Conservation (phyloP, 176 grass and related monocot species). For the Eragrostis nindensis region DNA sequence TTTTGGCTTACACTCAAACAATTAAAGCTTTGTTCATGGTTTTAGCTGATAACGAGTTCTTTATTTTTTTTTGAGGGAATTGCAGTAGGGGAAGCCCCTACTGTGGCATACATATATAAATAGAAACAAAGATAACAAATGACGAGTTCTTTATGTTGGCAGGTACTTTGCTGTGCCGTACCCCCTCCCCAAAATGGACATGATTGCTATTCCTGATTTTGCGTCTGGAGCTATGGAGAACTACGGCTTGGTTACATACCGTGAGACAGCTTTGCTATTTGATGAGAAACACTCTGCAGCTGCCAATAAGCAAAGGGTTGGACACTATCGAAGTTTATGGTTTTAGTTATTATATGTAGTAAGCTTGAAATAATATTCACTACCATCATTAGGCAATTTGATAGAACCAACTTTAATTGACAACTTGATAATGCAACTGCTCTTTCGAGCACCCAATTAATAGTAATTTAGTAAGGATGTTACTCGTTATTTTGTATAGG, state of each 20-base stretch:
- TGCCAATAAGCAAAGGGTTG: conserved; percentile 87
- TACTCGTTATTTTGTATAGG: conserved; percentile 1
- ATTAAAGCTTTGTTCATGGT: conserved; percentile 13
- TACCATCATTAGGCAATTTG: conserved; percentile 19
- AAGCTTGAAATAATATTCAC: no score
- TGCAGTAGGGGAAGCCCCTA: no score
- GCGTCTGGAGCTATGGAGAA: conserved; percentile 90
- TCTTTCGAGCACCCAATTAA: conserved; percentile 5
- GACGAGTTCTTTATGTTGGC: conserved; percentile 28
- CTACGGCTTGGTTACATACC: conserved; percentile 92
- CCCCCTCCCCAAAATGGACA: conserved; percentile 92
- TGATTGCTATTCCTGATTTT: conserved; percentile 97
- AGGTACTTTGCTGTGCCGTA: conserved; percentile 93
- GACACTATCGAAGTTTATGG: no score
- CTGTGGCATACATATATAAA: no score
- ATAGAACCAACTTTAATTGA: neutral
- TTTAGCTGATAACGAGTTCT: no score
- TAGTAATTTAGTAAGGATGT: neutral
- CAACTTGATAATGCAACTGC: conserved; percentile 7
- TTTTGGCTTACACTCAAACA: neutral
- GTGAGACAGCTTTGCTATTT: conserved; percentile 82
- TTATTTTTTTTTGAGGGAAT: no score
- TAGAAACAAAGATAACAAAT: no score
- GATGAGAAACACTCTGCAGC: conserved; percentile 86
- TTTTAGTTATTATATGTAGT: no score